Evolutionary conservation across 2,329 filamentous ascomycete species (phyloP), one percentile per base, ranked within the genome.

Genomic region (Alternaria ethzedia): DNA sequence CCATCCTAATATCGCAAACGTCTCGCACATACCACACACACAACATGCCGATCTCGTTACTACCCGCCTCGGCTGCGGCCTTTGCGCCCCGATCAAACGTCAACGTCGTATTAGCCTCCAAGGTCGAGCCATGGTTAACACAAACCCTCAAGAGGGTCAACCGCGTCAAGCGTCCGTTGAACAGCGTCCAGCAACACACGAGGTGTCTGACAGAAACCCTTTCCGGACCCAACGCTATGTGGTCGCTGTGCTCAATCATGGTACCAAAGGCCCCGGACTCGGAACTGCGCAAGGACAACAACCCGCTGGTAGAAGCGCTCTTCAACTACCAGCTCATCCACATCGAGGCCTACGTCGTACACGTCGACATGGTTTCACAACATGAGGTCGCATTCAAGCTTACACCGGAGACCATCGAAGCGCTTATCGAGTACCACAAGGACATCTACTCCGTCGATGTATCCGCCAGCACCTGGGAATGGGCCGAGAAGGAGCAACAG

Each of bases 361-460:
- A 98, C 82, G 94, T 99, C 82, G 96, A 99, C 84, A 97, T 98
- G 94, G 95, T 99, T 64, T 89, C 96, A 75, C 91, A 94, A 82
- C 96, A 97, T 80, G 96, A 98, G 84, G 94, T 99, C 76, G 96
- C 94, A 71, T 98, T 94, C 88, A 99, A 99, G 87, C 88, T 99
- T 76, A 98, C 94, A 23, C 88, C 90, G 62, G 96, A 98, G 79
- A 94, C 94, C 66, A 99, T 99, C 83, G 94, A 97, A 76, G 84
- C 92, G 56, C 88, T 99, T 69, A 91, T 97, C 79, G 93, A 97
- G 80, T 97, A 97, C 82, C 96, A 99, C 87, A 94, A 96, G 85
- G 93, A 97, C 69, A 88, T 98, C 73, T 94, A 97, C 85, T 97
- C 93, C 72, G 88, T 94, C 75, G 93, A 99, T 80, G 90, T 92